Conservation (phyloP, 371 early-diverging fungal species). For the Mortierella sp. region DNA sequence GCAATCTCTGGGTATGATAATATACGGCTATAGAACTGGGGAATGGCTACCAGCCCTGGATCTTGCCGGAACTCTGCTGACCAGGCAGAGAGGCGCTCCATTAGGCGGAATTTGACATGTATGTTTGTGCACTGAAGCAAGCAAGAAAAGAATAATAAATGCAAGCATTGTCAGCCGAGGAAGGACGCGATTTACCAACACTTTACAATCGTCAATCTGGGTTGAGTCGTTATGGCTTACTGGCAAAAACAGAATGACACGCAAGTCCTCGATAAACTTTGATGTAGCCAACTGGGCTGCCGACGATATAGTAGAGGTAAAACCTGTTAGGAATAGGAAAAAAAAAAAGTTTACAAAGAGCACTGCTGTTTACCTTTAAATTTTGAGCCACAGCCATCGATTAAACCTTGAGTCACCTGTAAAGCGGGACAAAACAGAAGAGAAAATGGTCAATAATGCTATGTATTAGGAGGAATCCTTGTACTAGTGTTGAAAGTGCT, state of each 20-base stretch:
- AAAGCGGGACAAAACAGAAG: neutral
- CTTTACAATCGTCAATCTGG: neutral
- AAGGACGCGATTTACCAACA: neutral
- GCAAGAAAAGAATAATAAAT: neutral
- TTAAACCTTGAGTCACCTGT: conserved; percentile 33
- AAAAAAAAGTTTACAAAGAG: neutral
- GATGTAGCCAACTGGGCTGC: conserved; percentile 20
- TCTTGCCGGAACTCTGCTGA: conserved; percentile 12
- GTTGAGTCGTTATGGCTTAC: neutral
- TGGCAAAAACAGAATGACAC: neutral
- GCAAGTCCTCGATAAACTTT: conserved; percentile 21
- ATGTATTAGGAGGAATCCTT: neutral
- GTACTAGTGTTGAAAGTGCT: neutral
- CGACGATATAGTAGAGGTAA: too few species aligned
- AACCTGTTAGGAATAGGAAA: neutral
- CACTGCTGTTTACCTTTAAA: conserved; percentile 23
- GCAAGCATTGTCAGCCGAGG: neutral
- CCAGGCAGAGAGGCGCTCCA: conserved; percentile 36
- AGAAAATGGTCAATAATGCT: neutral
- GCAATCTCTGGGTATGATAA: neutral
- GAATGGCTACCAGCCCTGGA: conserved; percentile 27
- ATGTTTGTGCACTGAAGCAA: conserved; percentile 12
- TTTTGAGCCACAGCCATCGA: conserved; percentile 33
- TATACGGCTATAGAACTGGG: conserved; percentile 19
- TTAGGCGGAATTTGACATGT: conserved; percentile 17